A percentile compares a stretch with the other conserved stretches of the same genome.
Conservation (phyloP, 306 rosid species). For the Dryas drummondii region DNA sequence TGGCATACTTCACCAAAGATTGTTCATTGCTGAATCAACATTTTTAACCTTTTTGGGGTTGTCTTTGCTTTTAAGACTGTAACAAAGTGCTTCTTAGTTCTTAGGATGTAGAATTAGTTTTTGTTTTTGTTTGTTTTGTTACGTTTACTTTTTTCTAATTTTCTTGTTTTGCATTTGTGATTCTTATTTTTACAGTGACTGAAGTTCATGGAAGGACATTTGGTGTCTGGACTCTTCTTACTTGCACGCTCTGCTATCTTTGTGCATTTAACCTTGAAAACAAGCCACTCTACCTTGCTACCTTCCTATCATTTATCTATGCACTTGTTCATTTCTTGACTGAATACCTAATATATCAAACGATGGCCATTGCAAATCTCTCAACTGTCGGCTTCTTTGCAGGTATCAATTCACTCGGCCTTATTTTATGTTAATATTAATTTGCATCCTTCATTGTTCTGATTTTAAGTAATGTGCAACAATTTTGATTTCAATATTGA, state of each 20-base stretch:
- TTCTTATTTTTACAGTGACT: constrained; percentile 49
- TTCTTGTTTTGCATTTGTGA: not conserved
- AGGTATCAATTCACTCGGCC: constrained; percentile 47
- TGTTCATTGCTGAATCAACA: not conserved
- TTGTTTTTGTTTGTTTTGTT: not conserved
- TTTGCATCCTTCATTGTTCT: not conserved
- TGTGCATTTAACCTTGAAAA: constrained; percentile 93
- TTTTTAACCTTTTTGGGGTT: not conserved
- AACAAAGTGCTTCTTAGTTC: not conserved
- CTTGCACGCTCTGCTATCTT: constrained; percentile 92
- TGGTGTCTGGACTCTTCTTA: constrained; percentile 87
- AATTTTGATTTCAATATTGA: not conserved
- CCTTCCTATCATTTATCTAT: constrained; percentile 77
- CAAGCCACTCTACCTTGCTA: constrained; percentile 78
- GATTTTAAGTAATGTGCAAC: not conserved
- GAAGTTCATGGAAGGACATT: constrained; percentile 98
- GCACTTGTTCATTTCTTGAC: constrained; percentile 94
- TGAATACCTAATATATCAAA: constrained; percentile 67
- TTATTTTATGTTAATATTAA: constrained; percentile 17
- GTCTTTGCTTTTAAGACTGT: not conserved
- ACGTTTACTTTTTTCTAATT: not conserved
- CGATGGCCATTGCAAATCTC: constrained; percentile 74
- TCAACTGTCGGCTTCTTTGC: constrained; percentile 82
- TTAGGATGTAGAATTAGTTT: not conserved
- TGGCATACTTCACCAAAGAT: not conserved